Percentiles rank a stretch among this genome's conserved stretches.
These are phyloP conservation scores for Ichthyophthirius multifiliis DNA, from an alignment of 169 alveolate genomes.

Conservation along the genomic window DNA sequence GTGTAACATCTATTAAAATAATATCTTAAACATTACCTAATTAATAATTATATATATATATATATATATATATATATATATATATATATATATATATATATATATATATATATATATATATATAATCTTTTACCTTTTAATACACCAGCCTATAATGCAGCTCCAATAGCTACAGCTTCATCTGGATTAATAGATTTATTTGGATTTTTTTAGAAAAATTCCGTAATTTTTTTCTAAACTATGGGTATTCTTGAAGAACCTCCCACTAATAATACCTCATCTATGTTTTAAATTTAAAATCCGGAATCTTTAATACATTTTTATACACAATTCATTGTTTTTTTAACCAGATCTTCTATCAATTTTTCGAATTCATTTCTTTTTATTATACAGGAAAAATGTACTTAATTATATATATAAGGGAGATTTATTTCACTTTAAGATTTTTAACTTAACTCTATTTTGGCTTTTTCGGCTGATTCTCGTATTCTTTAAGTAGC, in stretches of 20 bases:
- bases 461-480: constrained; percentile 99
- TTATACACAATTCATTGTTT: constrained; percentile 94
- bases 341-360: constrained; percentile 87
- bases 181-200: constrained; percentile 98
- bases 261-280: constrained; percentile 98
- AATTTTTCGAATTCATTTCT: constrained; percentile 94
- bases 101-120: background rate
- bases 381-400: constrained; percentile 92
- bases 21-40: background rate
- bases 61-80: background rate
- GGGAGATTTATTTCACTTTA: constrained; percentile 96
- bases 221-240: constrained; percentile 92
- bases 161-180: constrained; percentile 99
- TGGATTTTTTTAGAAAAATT: constrained; percentile 93
- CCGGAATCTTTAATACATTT: constrained; percentile 95
- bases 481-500: constrained; percentile 97
- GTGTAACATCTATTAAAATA: constrained; percentile 46
- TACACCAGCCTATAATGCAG: constrained; percentile 98
- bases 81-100: background rate
- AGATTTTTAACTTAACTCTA: constrained; percentile 92
- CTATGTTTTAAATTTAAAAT: constrained; percentile 85
- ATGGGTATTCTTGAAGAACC: constrained; percentile 99
- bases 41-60: background rate
- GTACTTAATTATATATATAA: constrained; percentile 97
- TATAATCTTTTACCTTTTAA: background rate